These are phyloP conservation scores for Trypanosoma congolense DNA, from an alignment of 208 protist genomes.

Conservation along the genomic window DNA sequence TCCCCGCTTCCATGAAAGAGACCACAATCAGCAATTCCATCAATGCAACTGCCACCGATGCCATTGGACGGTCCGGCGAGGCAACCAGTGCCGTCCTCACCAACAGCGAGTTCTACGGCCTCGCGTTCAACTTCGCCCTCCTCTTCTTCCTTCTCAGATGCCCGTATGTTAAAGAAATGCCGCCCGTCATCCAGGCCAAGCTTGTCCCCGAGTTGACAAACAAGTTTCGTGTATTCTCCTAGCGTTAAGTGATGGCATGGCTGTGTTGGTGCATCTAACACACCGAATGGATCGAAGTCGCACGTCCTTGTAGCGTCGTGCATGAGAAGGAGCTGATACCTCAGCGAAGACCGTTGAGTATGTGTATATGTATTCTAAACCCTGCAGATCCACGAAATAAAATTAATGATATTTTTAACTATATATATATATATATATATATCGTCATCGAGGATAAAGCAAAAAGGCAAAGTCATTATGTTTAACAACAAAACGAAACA, in stretches of 20 bases:
- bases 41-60: neutral
- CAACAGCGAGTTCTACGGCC: neutral
- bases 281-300: constrained; percentile 35
- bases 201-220: constrained; percentile 6
- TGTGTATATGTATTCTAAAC: too few relatives aligned
- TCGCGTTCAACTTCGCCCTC: neutral
- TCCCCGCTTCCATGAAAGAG: neutral
- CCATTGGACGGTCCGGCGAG: neutral
- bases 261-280: constrained; percentile 22
- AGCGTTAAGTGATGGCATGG: constrained; percentile 10
- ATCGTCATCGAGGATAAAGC: too few relatives aligned
- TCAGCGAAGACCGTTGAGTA: too few relatives aligned
- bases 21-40: neutral
- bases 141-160: neutral
- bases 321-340: too few relatives aligned
- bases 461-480: too few relatives aligned
- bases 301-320: too few relatives aligned
- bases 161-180: constrained; percentile 23
- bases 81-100: neutral
- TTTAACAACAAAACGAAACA: too few relatives aligned
- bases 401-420: too few relatives aligned
- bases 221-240: constrained; percentile 19
- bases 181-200: constrained; percentile 11
- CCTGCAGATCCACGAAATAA: too few relatives aligned
- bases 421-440: too few relatives aligned